phyloP scores from a whole-genome alignment of 1,284 basidiomycete genomes.

The Blastosporella zonata region DNA sequence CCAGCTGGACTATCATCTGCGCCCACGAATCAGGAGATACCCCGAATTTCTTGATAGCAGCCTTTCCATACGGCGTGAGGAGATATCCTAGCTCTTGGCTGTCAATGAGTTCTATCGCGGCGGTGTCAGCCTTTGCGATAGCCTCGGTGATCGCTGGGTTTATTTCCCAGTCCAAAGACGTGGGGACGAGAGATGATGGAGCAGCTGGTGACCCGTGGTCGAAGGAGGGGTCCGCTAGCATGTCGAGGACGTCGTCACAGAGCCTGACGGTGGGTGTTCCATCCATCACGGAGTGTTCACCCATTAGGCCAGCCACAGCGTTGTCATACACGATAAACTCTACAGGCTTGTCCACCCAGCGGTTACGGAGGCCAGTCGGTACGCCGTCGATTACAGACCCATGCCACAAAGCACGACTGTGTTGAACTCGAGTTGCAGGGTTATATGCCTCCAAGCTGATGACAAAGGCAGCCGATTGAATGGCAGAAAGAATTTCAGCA shows the following conservation, averaged over 20 bases:
- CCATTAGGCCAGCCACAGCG: conserved; percentile 78
- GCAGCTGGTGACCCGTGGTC: conserved; percentile 45
- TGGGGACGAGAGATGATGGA: conserved; percentile 21
- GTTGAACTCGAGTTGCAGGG: conserved; percentile 51
- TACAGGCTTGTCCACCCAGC: conserved; percentile 83
- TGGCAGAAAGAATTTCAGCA: conserved; percentile 59
- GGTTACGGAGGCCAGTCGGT: conserved; percentile 60
- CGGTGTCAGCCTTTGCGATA: conserved; percentile 55
- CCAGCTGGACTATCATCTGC: conserved; percentile 87
- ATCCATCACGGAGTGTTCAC: conserved; percentile 92
- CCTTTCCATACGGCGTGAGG: conserved; percentile 81
- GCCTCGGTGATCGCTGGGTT: conserved; percentile 44
- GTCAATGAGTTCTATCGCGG: conserved; percentile 59
- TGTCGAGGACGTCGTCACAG: conserved; percentile 70
- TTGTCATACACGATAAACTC: conserved; percentile 84
- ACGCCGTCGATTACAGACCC: conserved; percentile 47
- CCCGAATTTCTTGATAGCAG: conserved; percentile 82
- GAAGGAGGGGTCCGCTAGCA: conserved; percentile 56
- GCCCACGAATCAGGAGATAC: conserved; percentile 91
- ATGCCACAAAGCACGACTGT: conserved; percentile 73
- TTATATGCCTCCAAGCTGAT: conserved; percentile 71
- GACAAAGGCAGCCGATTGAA: conserved; percentile 82
- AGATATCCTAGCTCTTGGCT: conserved; percentile 68
- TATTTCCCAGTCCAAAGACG: conserved; percentile 67
- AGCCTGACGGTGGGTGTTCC: conserved; percentile 60